Evolutionary conservation across 495 filamentous ascomycete species (phyloP), one percentile per base, ranked within the genome.

Genomic region (Penicillium arizonense): DNA sequence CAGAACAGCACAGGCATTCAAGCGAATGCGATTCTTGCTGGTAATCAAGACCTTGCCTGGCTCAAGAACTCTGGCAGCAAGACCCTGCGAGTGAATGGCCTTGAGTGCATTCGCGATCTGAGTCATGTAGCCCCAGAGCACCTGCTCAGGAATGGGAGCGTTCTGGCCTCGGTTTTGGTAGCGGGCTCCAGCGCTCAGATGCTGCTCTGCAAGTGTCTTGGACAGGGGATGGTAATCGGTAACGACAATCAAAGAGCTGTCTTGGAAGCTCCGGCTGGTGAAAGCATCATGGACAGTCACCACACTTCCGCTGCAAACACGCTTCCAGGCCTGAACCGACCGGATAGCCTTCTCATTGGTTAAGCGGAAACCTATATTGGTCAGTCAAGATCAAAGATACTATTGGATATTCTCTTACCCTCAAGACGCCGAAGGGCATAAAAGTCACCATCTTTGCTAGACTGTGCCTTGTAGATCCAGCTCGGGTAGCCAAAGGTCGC

Each of bases 391-490:
- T 49, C 28, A 52, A 18, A 40, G 40, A 10, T 20, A 24, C 39
- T 16, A 2, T 34, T 46, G 5, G 2, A 37, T 10, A n/a, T 11
- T 8, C 13, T 10, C 52, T 36, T 70, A 82, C 80, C 90, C 82
- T 96, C 91, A 35, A 98, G 79, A 57, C 94, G 77, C 55, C 94
- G 82, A 35, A 98, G 76, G 45, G 84, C 87, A 69, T 96, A 97
- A 10, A 83, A 82, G 49, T 86, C 85, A 2, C 91, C 95, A 71
- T 92, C 91, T 59, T 89, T 89, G 59, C 80, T 86, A 3, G 89
- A 95, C 48, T 86, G 84, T n/a, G 92, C 94, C 70, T 97, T 97
- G 73, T 96, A 98, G 1, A 96, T 81, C 89, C 91, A 97, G 64
- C 86, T 96, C 5, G 84, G 82, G 65, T 88, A 95, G 9, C 90